Percentiles rank a stretch among this genome's conserved stretches.
These are phyloP conservation scores for Blastocystis sp. DNA, from an alignment of 352 stramenopile genomes.

Conservation along the genomic window DNA sequence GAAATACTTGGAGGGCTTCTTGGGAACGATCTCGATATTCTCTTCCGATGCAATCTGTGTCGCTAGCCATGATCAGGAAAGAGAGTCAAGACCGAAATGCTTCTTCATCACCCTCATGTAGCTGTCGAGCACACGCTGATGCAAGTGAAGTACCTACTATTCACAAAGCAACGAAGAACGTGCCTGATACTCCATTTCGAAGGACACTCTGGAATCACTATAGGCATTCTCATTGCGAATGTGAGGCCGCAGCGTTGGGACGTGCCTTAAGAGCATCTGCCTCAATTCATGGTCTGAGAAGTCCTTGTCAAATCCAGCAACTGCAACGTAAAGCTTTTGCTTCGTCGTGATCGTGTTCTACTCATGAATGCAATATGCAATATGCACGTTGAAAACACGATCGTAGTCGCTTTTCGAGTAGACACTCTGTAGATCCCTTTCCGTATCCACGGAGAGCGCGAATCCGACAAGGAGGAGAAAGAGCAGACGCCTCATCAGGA, in stretches of 20 bases:
- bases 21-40: constrained; percentile 26
- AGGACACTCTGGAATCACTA: constrained; percentile 37
- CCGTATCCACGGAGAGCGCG: constrained; percentile 6
- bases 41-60: background rate
- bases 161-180: background rate
- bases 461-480: background rate
- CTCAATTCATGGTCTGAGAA: constrained; percentile 22
- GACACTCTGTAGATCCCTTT: constrained; percentile 57
- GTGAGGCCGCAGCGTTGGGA: background rate
- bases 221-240: constrained; percentile 59
- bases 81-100: constrained; percentile 1
- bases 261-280: constrained; percentile 9
- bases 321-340: constrained; percentile 31
- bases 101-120: constrained; percentile 32
- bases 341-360: constrained; percentile 30
- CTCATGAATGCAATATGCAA: background rate
- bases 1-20: constrained; percentile 55
- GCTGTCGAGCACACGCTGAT: background rate
- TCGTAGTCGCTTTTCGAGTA: constrained; percentile 63
- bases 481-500: background rate
- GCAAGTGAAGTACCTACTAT: constrained; percentile 6
- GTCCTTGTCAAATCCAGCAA: constrained; percentile 45
- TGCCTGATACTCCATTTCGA: constrained; percentile 48
- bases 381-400: constrained; percentile 21
- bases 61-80: background rate